phyloP scores from a whole-genome alignment of 768 basidiomycete genomes.

The Boletus edulis region DNA sequence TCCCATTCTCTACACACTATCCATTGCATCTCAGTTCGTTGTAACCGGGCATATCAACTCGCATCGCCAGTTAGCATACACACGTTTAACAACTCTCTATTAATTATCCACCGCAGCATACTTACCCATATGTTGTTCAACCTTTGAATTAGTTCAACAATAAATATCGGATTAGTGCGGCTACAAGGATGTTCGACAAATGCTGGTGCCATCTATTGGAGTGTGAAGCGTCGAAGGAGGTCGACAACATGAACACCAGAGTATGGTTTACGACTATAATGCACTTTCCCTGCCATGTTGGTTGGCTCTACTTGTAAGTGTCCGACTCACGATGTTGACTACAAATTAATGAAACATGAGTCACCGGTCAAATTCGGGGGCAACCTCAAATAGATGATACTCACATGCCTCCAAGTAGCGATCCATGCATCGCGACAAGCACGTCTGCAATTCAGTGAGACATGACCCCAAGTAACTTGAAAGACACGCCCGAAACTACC shows the following conservation, averaged over 20 bases:
- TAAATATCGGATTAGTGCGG: constrained; percentile 9
- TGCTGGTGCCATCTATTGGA: constrained; percentile 2
- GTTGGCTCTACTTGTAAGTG: constrained; percentile 57
- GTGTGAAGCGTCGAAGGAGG: background rate
- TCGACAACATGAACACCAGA: background rate
- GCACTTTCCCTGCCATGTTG: constrained; percentile 25
- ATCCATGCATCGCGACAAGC: constrained; percentile 72
- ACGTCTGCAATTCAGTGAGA: constrained; percentile 47
- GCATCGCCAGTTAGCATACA: constrained; percentile 12
- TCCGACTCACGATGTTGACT: constrained; percentile 78
- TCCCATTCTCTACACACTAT: background rate
- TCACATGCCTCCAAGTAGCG: constrained; percentile 84
- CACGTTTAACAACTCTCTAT: constrained; percentile 18
- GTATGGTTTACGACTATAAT: constrained; percentile 2
- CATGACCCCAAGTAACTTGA: background rate
- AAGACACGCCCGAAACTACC: constrained; percentile 38
- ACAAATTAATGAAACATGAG: background rate
- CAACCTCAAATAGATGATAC: constrained; percentile 27
- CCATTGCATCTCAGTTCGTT: constrained; percentile 11
- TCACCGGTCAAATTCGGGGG: background rate
- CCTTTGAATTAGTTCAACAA: constrained; percentile 14
- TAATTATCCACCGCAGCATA: constrained; percentile 12
- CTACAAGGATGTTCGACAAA: background rate
- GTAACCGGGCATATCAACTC: constrained; percentile 11
- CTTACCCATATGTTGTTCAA: constrained; percentile 4